These are phyloP conservation scores for Malus sylvestris DNA, from an alignment of 306 rosid species.

Conservation along the genomic window DNA sequence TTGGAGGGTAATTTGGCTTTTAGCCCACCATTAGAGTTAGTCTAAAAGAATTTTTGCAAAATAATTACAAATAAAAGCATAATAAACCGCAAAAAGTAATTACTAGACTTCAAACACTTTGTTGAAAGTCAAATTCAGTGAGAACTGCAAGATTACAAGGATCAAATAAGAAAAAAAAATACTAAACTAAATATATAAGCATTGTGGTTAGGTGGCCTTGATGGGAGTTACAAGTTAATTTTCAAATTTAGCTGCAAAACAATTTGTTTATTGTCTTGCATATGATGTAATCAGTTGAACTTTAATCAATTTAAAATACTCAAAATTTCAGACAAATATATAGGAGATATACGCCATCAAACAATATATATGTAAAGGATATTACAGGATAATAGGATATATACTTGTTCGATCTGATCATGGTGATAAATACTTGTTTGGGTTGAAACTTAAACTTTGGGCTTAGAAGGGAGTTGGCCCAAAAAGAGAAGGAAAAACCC, in stretches of 20 bases:
- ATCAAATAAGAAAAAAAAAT: not conserved
- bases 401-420: too few species aligned
- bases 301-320: not conserved
- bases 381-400: too few species aligned
- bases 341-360: not conserved
- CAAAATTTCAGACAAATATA: not conserved
- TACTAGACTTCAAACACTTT: not conserved
- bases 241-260: conserved; percentile 19
- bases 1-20: too few species aligned
- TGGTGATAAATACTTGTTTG: too few species aligned
- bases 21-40: too few species aligned
- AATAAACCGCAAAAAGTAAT: not conserved
- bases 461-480: too few species aligned
- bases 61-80: not conserved
- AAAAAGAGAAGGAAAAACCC: too few species aligned
- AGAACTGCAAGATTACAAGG: not conserved
- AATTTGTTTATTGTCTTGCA: not conserved
- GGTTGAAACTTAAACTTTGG: too few species aligned
- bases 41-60: too few species aligned
- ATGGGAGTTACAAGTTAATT: not conserved
- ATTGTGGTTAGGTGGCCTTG: conserved; percentile 10
- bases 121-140: not conserved
- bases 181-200: not conserved
- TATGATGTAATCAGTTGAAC: not conserved
- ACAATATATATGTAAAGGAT: not conserved